Percentiles rank a stretch among this genome's conserved stretches.
Evolutionary conservation across 169 alveolate genomes (phyloP).

Genomic region (Amoebophrya sp.): DNA sequence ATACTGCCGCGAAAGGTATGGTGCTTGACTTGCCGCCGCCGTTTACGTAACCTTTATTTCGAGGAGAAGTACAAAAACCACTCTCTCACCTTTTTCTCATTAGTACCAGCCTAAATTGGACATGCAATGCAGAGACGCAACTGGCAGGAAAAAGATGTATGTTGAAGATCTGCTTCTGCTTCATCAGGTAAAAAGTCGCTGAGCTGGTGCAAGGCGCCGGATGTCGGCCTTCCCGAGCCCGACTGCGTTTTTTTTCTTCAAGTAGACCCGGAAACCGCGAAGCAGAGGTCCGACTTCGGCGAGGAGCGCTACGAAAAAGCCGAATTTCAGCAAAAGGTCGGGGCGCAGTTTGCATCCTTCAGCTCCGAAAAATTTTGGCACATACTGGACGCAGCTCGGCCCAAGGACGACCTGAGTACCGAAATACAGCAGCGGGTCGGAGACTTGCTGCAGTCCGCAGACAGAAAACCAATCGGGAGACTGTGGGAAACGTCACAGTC

Average conservation of each 20-base stretch:
- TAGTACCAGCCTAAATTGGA: too few species aligned
- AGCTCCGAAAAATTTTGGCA: neutral
- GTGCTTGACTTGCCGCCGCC: too few species aligned
- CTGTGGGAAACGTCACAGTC: too few species aligned
- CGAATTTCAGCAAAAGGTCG: neutral
- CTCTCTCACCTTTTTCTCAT: too few species aligned
- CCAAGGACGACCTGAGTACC: neutral
- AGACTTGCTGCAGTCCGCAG: too few species aligned
- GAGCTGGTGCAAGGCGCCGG: neutral
- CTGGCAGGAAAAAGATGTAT: neutral
- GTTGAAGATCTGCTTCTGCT: neutral
- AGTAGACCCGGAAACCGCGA: neutral
- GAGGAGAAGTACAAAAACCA: too few species aligned
- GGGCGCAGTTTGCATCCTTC: neutral
- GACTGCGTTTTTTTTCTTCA: neutral
- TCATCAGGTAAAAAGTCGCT: neutral
- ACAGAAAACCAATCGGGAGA: too few species aligned
- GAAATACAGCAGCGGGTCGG: neutral
- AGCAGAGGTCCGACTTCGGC: neutral
- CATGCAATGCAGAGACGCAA: neutral
- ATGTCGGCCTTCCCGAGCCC: neutral
- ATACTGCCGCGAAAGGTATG: neutral
- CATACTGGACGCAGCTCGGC: neutral
- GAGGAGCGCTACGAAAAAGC: conserved; percentile 13
- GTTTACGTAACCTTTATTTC: neutral